These are phyloP conservation scores for Thamnidium elegans DNA, from an alignment of 192 early-diverging fungal genomes.

Conservation along the genomic window DNA sequence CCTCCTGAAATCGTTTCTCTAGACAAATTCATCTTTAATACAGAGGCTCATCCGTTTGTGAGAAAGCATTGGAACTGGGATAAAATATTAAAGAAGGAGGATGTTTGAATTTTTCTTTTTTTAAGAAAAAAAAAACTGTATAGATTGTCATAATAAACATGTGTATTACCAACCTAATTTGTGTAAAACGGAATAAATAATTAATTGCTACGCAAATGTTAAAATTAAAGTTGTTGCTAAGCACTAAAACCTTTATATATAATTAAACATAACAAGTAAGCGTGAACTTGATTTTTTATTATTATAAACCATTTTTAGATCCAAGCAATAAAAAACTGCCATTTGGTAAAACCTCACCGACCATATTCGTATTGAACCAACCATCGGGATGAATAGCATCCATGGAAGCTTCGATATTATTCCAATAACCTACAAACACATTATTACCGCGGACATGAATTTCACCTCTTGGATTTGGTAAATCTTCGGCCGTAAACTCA, in stretches of 20 bases:
- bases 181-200: no score
- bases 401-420: conserved; percentile 65
- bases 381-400: conserved; percentile 77
- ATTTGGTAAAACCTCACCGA: conserved; percentile 51
- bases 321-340: conserved; percentile 31
- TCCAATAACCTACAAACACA: conserved; percentile 83
- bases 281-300: not conserved
- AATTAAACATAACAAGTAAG: no score
- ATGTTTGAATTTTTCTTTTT: not conserved
- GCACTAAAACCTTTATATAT: not conserved
- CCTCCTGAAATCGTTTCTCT: conserved; percentile 52
- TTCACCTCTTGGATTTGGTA: conserved; percentile 80
- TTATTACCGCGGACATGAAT: conserved; percentile 76
- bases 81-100: conserved; percentile 2
- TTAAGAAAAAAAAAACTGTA: not conserved
- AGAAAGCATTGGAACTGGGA: conserved; percentile 40
- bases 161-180: no score
- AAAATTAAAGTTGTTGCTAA: not conserved
- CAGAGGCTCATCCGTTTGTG: conserved; percentile 68
- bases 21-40: conserved; percentile 67
- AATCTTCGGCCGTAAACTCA: conserved; percentile 64
- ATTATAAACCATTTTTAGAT: not conserved
- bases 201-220: not conserved
- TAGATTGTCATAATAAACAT: no score
- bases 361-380: conserved; percentile 82